Conservation (phyloP, 129 eudicot genomes). For the Flaveria sonorensis region DNA sequence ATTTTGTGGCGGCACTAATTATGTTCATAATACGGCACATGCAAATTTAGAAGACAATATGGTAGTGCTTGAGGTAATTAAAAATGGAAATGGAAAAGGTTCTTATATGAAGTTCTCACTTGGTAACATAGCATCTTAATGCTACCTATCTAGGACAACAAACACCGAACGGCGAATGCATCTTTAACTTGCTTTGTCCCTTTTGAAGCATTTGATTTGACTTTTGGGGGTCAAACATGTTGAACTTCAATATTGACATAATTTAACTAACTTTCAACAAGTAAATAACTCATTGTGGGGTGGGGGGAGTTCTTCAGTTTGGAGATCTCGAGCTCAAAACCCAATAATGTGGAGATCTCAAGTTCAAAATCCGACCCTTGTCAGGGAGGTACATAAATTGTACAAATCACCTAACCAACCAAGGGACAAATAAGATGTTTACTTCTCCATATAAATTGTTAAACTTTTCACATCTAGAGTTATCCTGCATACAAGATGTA, state of each 20-base stretch:
- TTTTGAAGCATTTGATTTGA: neutral
- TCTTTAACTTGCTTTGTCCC: neutral
- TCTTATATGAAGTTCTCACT: too few species aligned
- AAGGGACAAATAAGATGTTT: too few species aligned
- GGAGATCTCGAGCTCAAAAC: neutral
- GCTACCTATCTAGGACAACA: too few species aligned
- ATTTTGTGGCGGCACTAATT: neutral
- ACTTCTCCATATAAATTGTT: neutral
- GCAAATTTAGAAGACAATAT: neutral
- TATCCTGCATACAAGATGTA: neutral
- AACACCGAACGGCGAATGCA: neutral
- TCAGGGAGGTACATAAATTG: neutral
- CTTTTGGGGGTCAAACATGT: conserved; percentile 4
- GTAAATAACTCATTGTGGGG: neutral
- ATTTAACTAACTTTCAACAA: neutral
- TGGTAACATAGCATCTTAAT: too few species aligned
- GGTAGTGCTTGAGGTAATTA: neutral
- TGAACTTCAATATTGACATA: neutral
- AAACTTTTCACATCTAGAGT: neutral
- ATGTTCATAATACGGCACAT: neutral
- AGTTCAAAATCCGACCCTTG: too few species aligned
- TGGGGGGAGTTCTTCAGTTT: neutral
- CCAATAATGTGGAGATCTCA: too few species aligned
- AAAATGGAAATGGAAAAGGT: too few species aligned
- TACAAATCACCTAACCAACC: neutral